Conservation (phyloP, 306 rosid species). For the Castanospermum australe region DNA sequence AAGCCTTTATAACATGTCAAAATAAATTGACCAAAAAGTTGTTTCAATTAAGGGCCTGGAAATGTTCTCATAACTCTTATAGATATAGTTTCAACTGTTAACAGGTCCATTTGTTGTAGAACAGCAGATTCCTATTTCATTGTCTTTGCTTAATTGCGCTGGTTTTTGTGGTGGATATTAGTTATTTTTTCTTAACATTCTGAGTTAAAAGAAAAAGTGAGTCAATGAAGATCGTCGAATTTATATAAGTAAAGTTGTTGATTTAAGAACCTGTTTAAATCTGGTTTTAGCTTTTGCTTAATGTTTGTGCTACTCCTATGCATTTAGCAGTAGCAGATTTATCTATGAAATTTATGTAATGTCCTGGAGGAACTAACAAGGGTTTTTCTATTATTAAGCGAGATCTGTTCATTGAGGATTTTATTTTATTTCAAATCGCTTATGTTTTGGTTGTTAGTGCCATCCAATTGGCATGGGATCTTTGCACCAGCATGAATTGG, state of each 20-base stretch:
- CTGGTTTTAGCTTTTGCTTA: background rate
- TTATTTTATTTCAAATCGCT: background rate
- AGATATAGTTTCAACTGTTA: background rate
- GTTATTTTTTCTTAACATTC: background rate
- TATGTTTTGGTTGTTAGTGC: background rate
- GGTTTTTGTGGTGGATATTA: background rate
- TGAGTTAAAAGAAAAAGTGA: background rate
- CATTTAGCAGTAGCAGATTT: background rate
- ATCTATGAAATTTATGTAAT: background rate
- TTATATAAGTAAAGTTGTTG: background rate
- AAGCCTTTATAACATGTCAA: background rate
- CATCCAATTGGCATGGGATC: background rate
- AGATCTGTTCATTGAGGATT: background rate
- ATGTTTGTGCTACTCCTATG: background rate
- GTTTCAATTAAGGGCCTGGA: background rate
- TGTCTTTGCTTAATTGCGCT: background rate
- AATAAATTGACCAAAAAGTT: background rate
- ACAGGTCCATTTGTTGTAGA: background rate
- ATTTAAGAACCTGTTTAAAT: background rate
- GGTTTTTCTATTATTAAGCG: background rate
- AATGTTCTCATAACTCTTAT: background rate
- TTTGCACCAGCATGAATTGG: background rate
- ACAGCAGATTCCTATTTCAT: background rate
- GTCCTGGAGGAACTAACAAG: background rate
- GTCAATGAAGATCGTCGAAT: background rate